A percentile compares a stretch with the other conserved stretches of the same genome.
These are phyloP conservation scores for Clonostachys solani DNA, from an alignment of 2,329 filamentous ascomycete genomes.

Conservation along the genomic window DNA sequence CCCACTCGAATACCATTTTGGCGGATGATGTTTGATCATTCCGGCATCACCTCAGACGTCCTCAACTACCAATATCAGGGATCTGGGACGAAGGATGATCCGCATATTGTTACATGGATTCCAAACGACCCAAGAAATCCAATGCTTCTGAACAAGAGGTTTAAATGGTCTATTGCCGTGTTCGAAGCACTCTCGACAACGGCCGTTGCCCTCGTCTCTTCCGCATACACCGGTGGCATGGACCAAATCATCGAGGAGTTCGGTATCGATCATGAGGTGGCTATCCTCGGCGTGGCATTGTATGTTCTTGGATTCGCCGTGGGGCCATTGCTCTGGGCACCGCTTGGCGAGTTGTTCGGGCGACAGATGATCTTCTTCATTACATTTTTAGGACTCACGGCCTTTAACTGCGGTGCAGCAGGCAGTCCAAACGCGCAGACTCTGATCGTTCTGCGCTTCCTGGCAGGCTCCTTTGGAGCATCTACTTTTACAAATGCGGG, in stretches of 20 bases:
- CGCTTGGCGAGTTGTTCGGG: slow-evolving; percentile 6
- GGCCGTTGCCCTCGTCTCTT: slow-evolving; percentile 60
- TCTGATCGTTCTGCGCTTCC: slow-evolving; percentile 57
- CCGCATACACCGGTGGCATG: slow-evolving; percentile 46
- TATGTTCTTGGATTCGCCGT: slow-evolving; percentile 49
- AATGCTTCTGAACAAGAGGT: slow-evolving; percentile 17
- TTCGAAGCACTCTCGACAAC: slow-evolving; percentile 58
- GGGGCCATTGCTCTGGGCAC: slow-evolving; percentile 12
- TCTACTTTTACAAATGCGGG: slow-evolving; percentile 52
- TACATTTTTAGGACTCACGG: slow-evolving; percentile 19
- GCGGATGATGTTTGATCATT: too few relatives aligned
- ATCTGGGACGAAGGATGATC: slow-evolving; percentile 56
- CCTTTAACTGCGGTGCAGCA: slow-evolving; percentile 38
- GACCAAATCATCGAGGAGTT: slow-evolving; percentile 65
- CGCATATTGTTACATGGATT: slow-evolving; percentile 61
- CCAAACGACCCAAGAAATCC: slow-evolving; percentile 60
- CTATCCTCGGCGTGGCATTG: slow-evolving; percentile 61
- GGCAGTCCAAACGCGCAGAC: slow-evolving; percentile 40
- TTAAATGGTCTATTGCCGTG: slow-evolving; percentile 58
- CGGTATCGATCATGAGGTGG: slow-evolving; percentile 47
- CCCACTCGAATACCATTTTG: too few relatives aligned
- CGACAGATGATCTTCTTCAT: slow-evolving; percentile 55
- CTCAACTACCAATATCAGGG: slow-evolving; percentile 34
- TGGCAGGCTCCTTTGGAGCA: slow-evolving; percentile 52
- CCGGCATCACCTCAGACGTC: background rate